Evolutionary conservation across 2,329 filamentous ascomycete genomes (phyloP).

Genomic region (Teratosphaeriaceae sp.): DNA sequence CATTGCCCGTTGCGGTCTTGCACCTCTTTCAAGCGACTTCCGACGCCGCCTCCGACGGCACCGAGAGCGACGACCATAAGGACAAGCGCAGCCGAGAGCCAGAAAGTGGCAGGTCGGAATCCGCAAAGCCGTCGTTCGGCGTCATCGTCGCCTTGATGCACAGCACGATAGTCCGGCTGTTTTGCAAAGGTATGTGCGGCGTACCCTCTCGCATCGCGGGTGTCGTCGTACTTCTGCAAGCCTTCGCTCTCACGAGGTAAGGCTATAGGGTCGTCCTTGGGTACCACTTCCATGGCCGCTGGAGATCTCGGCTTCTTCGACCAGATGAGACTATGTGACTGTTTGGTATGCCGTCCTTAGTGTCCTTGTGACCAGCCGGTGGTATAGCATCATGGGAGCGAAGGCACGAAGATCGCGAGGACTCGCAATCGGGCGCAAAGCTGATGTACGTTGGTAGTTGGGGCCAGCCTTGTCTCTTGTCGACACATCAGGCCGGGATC

Average conservation of each 20-base stretch:
- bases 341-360: too few species aligned
- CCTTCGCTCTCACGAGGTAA: background rate
- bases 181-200: background rate
- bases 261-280: background rate
- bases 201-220: background rate
- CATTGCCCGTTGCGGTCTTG: background rate
- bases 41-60: background rate
- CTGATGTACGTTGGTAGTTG: too few species aligned
- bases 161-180: background rate
- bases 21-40: background rate
- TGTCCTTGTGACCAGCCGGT: too few species aligned
- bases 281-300: background rate
- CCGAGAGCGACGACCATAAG: background rate
- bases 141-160: background rate
- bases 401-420: too few species aligned
- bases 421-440: too few species aligned
- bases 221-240: background rate
- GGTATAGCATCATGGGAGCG: too few species aligned
- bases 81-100: background rate
- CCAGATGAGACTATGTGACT: too few species aligned
- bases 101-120: background rate
- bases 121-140: background rate
- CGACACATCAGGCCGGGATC: too few species aligned
- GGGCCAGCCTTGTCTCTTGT: too few species aligned
- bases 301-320: background rate